Conservation (phyloP, 2,329 filamentous ascomycete species). For the Calonectria pteridis region DNA sequence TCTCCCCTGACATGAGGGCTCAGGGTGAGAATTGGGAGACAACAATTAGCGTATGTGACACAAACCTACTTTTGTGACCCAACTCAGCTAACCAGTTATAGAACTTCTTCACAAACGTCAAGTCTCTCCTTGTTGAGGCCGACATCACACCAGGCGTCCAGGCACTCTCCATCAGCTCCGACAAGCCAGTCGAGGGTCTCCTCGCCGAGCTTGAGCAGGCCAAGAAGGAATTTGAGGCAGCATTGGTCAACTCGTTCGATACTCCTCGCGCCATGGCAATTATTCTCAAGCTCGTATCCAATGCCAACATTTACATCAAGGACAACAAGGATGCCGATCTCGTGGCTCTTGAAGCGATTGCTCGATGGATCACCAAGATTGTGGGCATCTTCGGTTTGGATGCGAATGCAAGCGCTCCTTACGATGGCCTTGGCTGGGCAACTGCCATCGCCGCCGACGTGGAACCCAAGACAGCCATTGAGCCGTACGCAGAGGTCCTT, state of each 20-base stretch:
- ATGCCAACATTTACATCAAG: slow-evolving; percentile 75
- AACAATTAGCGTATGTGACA: slow-evolving; percentile 71
- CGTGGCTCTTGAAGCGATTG: slow-evolving; percentile 66
- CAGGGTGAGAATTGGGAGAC: slow-evolving; percentile 84
- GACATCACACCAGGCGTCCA: slow-evolving; percentile 51
- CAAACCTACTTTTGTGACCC: neutral
- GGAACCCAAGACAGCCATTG: slow-evolving; percentile 60
- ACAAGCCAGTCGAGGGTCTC: slow-evolving; percentile 49
- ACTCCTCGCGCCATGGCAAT: slow-evolving; percentile 83
- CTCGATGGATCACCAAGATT: slow-evolving; percentile 85
- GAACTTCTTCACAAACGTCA: slow-evolving; percentile 71
- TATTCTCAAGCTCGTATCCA: slow-evolving; percentile 82
- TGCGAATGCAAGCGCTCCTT: slow-evolving; percentile 66
- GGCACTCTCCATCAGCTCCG: slow-evolving; percentile 52
- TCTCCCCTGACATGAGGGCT: slow-evolving; percentile 84
- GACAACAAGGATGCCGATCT: slow-evolving; percentile 62
- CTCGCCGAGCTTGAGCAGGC: slow-evolving; percentile 63
- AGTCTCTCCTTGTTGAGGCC: slow-evolving; percentile 65
- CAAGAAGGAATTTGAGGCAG: slow-evolving; percentile 66
- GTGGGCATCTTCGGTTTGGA: slow-evolving; percentile 89
- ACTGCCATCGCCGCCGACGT: slow-evolving; percentile 55
- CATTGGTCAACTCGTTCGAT: slow-evolving; percentile 88
- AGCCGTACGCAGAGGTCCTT: slow-evolving; percentile 62
- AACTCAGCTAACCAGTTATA: slow-evolving; percentile 44
- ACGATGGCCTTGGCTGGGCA: slow-evolving; percentile 69